A percentile compares a stretch with the other conserved stretches of the same genome.
Conservation (phyloP, 805 yeast species). For the Metschnikowia peoriensis region DNA sequence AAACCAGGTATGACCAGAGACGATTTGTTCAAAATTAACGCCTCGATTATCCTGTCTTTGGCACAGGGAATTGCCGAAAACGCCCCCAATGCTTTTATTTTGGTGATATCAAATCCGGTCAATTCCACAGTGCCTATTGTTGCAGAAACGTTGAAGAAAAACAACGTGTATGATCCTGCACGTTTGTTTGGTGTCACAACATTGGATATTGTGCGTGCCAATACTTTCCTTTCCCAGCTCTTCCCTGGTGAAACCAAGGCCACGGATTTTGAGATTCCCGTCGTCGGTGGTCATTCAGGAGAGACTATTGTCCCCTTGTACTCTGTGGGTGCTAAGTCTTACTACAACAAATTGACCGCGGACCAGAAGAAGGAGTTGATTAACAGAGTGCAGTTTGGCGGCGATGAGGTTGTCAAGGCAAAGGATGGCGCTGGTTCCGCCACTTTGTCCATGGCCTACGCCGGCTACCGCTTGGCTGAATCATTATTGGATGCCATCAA, state of each 20-base stretch:
- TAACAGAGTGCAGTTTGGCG: conserved; percentile 59
- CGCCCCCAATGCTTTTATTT: conserved; percentile 73
- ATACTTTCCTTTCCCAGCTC: conserved; percentile 68
- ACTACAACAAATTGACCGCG: conserved; percentile 34
- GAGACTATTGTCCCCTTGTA: conserved; percentile 89
- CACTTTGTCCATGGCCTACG: conserved; percentile 93
- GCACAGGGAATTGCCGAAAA: conserved; percentile 71
- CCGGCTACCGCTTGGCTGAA: conserved; percentile 80
- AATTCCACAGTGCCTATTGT: conserved; percentile 91
- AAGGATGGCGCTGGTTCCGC: conserved; percentile 95
- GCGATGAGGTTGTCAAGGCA: conserved; percentile 95
- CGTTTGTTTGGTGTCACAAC: conserved; percentile 87
- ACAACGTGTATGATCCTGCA: conserved; percentile 66
- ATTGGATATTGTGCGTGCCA: conserved; percentile 83
- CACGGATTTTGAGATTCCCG: conserved; percentile 62
- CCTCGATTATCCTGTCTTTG: conserved; percentile 71
- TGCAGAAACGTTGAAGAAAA: conserved; percentile 69
- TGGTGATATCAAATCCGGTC: conserved; percentile 90
- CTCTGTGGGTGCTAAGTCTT: conserved; percentile 42
- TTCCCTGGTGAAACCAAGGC: conserved; percentile 43
- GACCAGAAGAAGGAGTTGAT: conserved; percentile 37
- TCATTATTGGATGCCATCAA: conserved; percentile 37
- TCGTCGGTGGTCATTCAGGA: conserved; percentile 94
- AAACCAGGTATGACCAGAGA: conserved; percentile 95
- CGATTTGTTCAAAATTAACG: conserved; percentile 81